Percentiles rank a stretch among this genome's conserved stretches.
phyloP scores from a whole-genome alignment of 1,284 basidiomycete species.

The Sporisorium scitamineum region DNA sequence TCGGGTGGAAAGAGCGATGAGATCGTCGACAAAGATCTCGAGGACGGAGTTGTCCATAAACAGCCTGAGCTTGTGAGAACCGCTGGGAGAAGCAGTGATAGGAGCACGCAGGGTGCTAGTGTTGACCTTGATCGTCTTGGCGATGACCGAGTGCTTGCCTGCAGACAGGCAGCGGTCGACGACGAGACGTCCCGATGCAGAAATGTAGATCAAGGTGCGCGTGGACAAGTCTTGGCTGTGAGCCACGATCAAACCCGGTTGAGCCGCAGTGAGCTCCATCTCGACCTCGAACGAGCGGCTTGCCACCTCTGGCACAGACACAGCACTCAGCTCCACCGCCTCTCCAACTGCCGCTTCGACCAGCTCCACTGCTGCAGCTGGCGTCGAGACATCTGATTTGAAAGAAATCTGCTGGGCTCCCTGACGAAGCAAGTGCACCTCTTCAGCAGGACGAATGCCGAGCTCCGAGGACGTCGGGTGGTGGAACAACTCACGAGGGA shows the following conservation, averaged over 20 bases:
- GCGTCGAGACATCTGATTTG: background rate
- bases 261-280: conserved; percentile 15
- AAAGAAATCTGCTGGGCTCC: conserved; percentile 18
- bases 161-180: conserved; percentile 42
- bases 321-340: background rate
- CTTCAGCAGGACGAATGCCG: conserved; percentile 36
- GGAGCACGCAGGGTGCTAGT: conserved; percentile 30
- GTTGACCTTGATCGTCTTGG: conserved; percentile 36
- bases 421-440: conserved; percentile 35
- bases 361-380: background rate
- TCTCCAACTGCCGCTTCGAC: conserved; percentile 2
- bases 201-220: conserved; percentile 32
- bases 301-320: conserved; percentile 2
- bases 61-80: conserved; percentile 32
- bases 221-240: conserved; percentile 37
- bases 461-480: conserved; percentile 35
- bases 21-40: conserved; percentile 56
- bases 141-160: conserved; percentile 19
- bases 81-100: background rate
- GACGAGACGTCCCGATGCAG: conserved; percentile 18
- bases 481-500: conserved; percentile 52
- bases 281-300: conserved; percentile 39
- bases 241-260: conserved; percentile 36
- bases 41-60: conserved; percentile 60
- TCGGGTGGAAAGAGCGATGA: conserved; percentile 46